Base-by-base conservation (phyloP, 192 early-diverging fungal species). In the Entomortierella beljakovae region DNA sequence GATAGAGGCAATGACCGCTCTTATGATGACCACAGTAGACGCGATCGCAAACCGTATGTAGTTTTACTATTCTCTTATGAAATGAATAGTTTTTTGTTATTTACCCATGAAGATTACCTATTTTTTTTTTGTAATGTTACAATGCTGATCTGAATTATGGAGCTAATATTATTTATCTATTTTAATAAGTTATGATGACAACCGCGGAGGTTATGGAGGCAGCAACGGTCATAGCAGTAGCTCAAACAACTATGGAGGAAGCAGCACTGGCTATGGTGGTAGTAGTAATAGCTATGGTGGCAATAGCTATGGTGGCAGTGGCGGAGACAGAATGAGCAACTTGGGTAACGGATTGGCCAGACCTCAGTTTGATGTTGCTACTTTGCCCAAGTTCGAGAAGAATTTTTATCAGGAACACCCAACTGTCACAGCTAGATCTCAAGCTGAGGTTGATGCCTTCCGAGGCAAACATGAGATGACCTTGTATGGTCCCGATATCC, bases 381-480 rank as follows among this genome's bases (percentile, higher is more conserved):
- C 86, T 56, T 81, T 99, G 25, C 91, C 88, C 7, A 89, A 84
- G 54, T 98, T 98, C 71, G 95, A 97, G 81, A 98, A 97, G 86
- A 97, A 98, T 85, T 99, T 99, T 75, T 99, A 99, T 85, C 79
- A 80, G n/a, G 98, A 99, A 82, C 81, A 94, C 71, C 76, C 88
- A 9, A 61, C 81, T 40, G 96, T 99, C 6, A 70, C 88, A 4
- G 77, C 71, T 10, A 90, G 95, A 57, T 83, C 89, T 32, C 72
- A 83, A 42, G 70, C 86, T 22, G 95, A 99, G 54, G 86, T 97
- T 40, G 90, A 94, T 9, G 91, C 82, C 6, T 97, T 91, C 81
- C 89, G 98, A 34, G 70, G 61, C 16, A 83, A 87, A 68, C 87
- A 94, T 79, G 90, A 95, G 48, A 98, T 98, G 88, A 96, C 85